Evolutionary conservation across 345 rosid genomes (phyloP), one percentile per base, ranked within the genome.

Genomic region (Sonneratia caseolaris): DNA sequence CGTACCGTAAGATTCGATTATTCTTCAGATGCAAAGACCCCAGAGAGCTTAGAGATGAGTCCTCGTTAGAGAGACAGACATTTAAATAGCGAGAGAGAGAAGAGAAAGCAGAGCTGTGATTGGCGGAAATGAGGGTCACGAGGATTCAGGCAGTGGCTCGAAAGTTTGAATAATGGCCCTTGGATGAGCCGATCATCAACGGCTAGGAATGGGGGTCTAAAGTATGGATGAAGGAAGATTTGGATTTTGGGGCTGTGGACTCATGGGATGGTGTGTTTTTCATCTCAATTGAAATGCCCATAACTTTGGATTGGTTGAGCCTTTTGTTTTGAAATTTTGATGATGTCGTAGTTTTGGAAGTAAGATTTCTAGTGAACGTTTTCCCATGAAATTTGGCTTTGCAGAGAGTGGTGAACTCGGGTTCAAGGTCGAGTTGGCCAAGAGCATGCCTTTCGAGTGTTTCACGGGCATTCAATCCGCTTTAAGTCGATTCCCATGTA

Each of bases 31-130:
- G 32, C 3, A 11, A 13, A 21, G 16, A 9, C 45, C 10, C 3
- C 24, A 43, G 53, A 68, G 70, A 68, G 51, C 13, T 47, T 47
- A 47, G 51, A 47, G 51, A 47, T 47, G 51, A 47, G 51, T 47
- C 9, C 9, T 47, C 51, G 13, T 9, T 47, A 47, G 51, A 47
- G 51, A 47, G 79, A 37, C 70, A 36, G 73, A 32, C 68, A 62
- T 37, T 74, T 74, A 68, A 56, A 74, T 74, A 74, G 75, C 53
- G 51, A 59, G 66, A 45, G 36, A 24, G 76, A 35, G 40, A 68
- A 59, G 16, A 7, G n/a, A 36, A 42, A 5, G 72, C 24, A 67
- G 72, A 14, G 59, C 59, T 53, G 43, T 67, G 68, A 74, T 74
- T 74, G 72, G 77, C 42, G 21, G 72, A 47, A 37, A 59, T 10